These are phyloP conservation scores for Trichoderma sp. DNA, from an alignment of 2,329 filamentous ascomycete genomes.

Conservation along the genomic window DNA sequence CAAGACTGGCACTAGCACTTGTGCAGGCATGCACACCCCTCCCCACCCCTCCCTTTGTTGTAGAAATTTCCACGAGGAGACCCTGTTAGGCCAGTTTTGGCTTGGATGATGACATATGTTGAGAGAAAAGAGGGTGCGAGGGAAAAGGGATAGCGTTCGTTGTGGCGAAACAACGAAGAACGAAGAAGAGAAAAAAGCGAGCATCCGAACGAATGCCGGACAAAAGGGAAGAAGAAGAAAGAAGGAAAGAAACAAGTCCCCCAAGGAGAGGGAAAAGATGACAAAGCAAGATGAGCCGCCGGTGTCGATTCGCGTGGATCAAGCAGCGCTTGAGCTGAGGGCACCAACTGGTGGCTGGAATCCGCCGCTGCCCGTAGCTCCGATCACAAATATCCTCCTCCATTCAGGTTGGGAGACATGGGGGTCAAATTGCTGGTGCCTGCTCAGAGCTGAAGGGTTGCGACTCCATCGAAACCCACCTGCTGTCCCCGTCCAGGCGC, in stretches of 20 bases:
- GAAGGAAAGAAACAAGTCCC: background rate
- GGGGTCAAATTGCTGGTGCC: background rate
- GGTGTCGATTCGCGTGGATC: background rate
- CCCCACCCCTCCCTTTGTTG: constrained; percentile 1
- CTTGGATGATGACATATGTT: background rate
- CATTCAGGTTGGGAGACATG: background rate
- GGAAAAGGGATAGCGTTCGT: background rate
- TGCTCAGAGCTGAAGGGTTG: constrained; percentile 5
- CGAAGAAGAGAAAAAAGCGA: background rate
- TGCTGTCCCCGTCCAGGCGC: constrained; percentile 1
- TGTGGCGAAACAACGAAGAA: background rate
- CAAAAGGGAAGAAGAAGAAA: background rate
- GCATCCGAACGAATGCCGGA: background rate
- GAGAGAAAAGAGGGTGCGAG: background rate
- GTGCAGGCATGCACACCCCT: background rate
- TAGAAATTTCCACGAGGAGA: constrained; percentile 17
- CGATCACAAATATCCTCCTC: background rate
- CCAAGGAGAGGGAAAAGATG: background rate
- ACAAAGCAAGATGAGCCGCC: background rate
- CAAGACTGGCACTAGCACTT: background rate
- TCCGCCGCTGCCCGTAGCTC: background rate
- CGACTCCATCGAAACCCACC: constrained; percentile 9
- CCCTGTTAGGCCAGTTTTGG: constrained; percentile 18
- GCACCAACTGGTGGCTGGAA: background rate
- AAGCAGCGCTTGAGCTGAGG: background rate